Evolutionary conservation across 140 eudicot species (phyloP).

Genomic region (Cichorium intybus): DNA sequence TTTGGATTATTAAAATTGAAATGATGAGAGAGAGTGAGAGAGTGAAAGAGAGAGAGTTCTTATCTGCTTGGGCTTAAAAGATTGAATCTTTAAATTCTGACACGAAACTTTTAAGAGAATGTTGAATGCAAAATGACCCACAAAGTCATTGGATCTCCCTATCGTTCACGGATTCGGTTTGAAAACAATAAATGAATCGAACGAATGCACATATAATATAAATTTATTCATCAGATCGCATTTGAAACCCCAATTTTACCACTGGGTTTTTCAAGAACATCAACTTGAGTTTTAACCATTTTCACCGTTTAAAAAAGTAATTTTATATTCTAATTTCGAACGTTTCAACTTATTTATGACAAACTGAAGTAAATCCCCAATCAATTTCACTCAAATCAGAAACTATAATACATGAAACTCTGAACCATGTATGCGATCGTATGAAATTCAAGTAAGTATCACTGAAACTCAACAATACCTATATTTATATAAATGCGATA

Average conservation of each 20-base stretch:
- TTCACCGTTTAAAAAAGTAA: neutral
- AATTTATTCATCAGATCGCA: constrained; percentile 5
- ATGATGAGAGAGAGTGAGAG: constrained; percentile 23
- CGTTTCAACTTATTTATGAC: neutral
- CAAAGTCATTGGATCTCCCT: constrained; percentile 38
- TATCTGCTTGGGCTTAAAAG: constrained; percentile 26
- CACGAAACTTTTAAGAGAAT: constrained; percentile 58
- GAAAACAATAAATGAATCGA: constrained; percentile 55
- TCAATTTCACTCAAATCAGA: constrained; percentile 13
- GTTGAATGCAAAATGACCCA: constrained; percentile 60
- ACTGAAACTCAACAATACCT: neutral
- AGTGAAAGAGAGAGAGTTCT: constrained; percentile 11
- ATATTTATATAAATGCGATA: neutral
- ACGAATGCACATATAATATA: constrained; percentile 2
- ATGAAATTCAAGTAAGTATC: constrained; percentile 7
- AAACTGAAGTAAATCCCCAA: constrained; percentile 8
- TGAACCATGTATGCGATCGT: constrained; percentile 15
- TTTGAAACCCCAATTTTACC: constrained; percentile 12
- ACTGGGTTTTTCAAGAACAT: constrained; percentile 12
- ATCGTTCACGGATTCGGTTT: constrained; percentile 53
- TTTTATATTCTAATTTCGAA: neutral
- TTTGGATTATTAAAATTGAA: constrained; percentile 16
- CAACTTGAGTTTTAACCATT: neutral
- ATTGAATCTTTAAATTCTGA: constrained; percentile 38
- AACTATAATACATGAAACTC: neutral